Base-by-base conservation (phyloP, 2,329 filamentous ascomycete genomes). In the Sporothrix variecibatus region DNA sequence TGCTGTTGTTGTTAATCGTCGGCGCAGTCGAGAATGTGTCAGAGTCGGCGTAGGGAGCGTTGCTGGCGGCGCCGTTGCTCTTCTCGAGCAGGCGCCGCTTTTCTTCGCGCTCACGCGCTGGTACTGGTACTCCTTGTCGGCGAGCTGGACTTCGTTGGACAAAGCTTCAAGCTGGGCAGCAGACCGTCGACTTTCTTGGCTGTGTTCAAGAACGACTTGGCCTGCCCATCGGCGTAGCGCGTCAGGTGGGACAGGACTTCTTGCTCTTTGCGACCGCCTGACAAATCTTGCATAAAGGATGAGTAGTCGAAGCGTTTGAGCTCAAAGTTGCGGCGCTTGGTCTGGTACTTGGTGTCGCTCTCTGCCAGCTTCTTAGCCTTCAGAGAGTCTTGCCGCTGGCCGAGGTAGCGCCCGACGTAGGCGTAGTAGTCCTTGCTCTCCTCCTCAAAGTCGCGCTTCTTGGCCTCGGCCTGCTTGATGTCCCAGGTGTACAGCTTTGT, bases 371-470 rank as follows among this genome's bases (percentile, higher is more conserved):
- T 98, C 87, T 99, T 99, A 81, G 97, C 93, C 83, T 98, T 99
- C 79, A 97, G 87, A 8, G 95, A 97, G 82, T 99, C 96, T 81
- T 97, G 94, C 60, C 95, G 90, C 81, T 98, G 95, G 43, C 96
- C 96, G n/a, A 99, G 89, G 83, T 99, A 99, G 65, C 94, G 91
- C 76, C 94, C 93, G 70, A 98, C 93, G 81, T 97, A 99, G 76
- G 93, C 91, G 83, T 99, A 99, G 83, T 97, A 99, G 81, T 99
- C 96, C 81, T 97, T 96, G 85, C 95, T 98, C 82, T 99, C 96
- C 80, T 99, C 96, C 77, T 99, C 96, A 79, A 99, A 99, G 78
- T 98, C 96, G 77, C 96, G 94, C 83, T 96, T 97, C 85, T 99
- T 99, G 56, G 93, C 88, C 80, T 99, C 96, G 34, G 95, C 97